phyloP scores from a whole-genome alignment of 805 yeast genomes.

The Sungouiozyma intestinalis region DNA sequence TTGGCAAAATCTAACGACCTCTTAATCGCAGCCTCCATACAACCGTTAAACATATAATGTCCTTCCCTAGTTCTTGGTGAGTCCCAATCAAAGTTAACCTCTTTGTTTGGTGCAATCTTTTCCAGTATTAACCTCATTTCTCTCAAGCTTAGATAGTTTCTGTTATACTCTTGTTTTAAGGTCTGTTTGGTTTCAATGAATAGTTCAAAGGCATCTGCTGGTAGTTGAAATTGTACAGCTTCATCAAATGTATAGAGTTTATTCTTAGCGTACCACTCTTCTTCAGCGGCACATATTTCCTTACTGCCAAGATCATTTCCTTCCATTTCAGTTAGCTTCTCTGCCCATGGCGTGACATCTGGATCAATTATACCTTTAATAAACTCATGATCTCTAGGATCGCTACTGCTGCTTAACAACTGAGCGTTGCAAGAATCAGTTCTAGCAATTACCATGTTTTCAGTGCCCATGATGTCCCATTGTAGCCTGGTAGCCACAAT shows the following conservation, averaged over 20 bases:
- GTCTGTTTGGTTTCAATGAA: conserved; percentile 15
- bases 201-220: conserved; percentile 13
- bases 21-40: conserved; percentile 44
- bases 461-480: conserved; percentile 54
- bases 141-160: conserved; percentile 18
- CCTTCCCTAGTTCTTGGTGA: conserved; percentile 52
- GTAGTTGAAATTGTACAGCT: conserved; percentile 31
- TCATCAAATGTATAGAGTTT: conserved; percentile 39
- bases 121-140: conserved; percentile 16
- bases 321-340: conserved; percentile 36
- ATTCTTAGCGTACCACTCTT: conserved; percentile 36
- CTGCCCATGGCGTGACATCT: conserved; percentile 34
- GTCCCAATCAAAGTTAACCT: conserved; percentile 46
- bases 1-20: conserved; percentile 47
- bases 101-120: conserved; percentile 24
- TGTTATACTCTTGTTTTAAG: conserved; percentile 15
- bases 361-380: conserved; percentile 36
- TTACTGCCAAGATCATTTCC: conserved; percentile 27
- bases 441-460: conserved; percentile 48
- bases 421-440: conserved; percentile 50
- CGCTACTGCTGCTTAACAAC: conserved; percentile 41
- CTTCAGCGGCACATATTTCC: conserved; percentile 33
- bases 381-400: conserved; percentile 47
- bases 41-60: conserved; percentile 38
- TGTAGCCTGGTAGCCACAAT: conserved; percentile 49